Evolutionary conservation across 2,329 filamentous ascomycete genomes (phyloP).

Genomic region (Fusarium equiseti): DNA sequence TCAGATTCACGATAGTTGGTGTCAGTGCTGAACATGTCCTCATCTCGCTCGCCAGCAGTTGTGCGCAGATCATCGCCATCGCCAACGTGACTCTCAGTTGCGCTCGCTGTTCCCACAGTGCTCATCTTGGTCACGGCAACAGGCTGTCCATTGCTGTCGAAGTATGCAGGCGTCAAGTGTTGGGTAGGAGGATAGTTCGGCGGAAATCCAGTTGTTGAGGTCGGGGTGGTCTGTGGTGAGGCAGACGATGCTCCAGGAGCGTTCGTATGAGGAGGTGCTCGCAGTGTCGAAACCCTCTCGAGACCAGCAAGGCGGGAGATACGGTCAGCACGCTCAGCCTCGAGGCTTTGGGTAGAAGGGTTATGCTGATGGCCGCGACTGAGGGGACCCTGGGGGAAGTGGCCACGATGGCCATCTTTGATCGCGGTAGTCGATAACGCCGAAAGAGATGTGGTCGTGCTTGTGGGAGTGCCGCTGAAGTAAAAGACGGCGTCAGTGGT

Average conservation of each 20-base stretch:
- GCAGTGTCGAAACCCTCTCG: constrained; percentile 84
- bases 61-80: constrained; percentile 66
- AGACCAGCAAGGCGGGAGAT: constrained; percentile 95
- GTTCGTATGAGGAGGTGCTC: constrained; percentile 59
- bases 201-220: constrained; percentile 60
- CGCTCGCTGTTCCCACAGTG: constrained; percentile 91
- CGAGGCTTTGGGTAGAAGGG: constrained; percentile 77
- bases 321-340: constrained; percentile 92
- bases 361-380: constrained; percentile 70
- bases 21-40: constrained; percentile 79
- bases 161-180: constrained; percentile 75
- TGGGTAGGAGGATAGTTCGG: constrained; percentile 54
- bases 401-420: constrained; percentile 93
- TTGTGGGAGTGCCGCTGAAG: constrained; percentile 88
- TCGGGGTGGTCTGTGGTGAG: constrained; percentile 64
- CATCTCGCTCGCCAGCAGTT: constrained; percentile 67
- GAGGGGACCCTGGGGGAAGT: constrained; percentile 69
- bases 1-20: constrained; percentile 69
- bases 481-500: constrained; percentile 26
- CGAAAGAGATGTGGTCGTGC: constrained; percentile 90
- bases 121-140: constrained; percentile 80
- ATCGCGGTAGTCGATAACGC: constrained; percentile 93
- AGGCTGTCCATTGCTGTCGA: constrained; percentile 80
- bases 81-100: constrained; percentile 78
- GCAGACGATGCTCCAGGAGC: constrained; percentile 54